A percentile compares a stretch with the other conserved stretches of the same genome.
Evolutionary conservation across 768 basidiomycete species (phyloP).

Genomic region (Mycena rebaudengoi): DNA sequence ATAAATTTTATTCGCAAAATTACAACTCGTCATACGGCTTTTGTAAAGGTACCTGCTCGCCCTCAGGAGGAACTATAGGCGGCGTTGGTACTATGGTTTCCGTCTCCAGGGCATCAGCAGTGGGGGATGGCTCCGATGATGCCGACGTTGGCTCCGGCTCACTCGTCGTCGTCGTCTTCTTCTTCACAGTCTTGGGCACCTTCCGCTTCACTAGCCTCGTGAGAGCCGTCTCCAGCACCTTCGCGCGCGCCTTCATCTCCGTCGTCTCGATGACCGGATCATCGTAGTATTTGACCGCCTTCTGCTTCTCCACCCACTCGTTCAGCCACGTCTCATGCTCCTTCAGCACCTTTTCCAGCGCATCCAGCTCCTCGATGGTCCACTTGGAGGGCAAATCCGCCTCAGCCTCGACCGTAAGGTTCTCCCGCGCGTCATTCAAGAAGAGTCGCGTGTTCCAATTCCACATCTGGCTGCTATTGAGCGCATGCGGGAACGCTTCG

Average conservation of each 20-base stretch:
- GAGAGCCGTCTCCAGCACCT: conserved; percentile 79
- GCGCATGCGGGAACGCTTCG: conserved; percentile 80
- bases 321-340: conserved; percentile 88
- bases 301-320: conserved; percentile 85
- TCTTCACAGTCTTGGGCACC: conserved; percentile 69
- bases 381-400: conserved; percentile 77
- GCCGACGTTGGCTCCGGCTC: conserved; percentile 31
- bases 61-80: conserved; percentile 9
- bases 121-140: conserved; percentile 23
- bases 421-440: conserved; percentile 79
- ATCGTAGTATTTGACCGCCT: conserved; percentile 72
- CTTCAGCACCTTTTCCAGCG: conserved; percentile 76
- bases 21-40: conserved; percentile 24
- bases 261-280: conserved; percentile 87
- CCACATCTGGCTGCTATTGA: conserved; percentile 88
- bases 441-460: conserved; percentile 91
- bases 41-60: conserved; percentile 19
- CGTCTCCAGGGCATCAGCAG: conserved; percentile 26
- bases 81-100: conserved; percentile 22
- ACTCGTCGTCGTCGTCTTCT: conserved; percentile 44
- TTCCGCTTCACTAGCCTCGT: conserved; percentile 75
- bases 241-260: conserved; percentile 88
- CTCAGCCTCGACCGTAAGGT: conserved; percentile 72
- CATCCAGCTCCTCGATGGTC: conserved; percentile 86
- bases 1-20: conserved; percentile 19